Evolutionary conservation across 2,329 filamentous ascomycete species (phyloP).

Genomic region (Paraphoma sp.): DNA sequence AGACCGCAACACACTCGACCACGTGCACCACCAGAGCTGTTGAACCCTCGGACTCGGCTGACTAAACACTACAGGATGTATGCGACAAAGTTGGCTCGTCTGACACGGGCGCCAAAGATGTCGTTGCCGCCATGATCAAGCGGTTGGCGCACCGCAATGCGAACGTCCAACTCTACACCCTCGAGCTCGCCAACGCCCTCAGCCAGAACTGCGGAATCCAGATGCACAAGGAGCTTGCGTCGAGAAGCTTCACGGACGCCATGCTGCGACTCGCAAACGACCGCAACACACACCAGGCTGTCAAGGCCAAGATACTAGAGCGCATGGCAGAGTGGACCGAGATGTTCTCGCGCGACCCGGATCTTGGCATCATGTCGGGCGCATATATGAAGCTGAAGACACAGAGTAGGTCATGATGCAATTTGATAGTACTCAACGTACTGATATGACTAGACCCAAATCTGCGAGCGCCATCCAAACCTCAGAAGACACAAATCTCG

Average conservation of each 20-base stretch:
- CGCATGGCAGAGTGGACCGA: conserved; percentile 96
- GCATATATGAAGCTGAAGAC: conserved; percentile 87
- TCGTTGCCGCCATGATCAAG: conserved; percentile 88
- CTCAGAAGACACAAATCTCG: conserved; percentile 90
- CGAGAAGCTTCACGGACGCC: conserved; percentile 92
- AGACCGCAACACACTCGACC: neutral
- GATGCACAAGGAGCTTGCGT: conserved; percentile 89
- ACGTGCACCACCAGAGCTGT: neutral
- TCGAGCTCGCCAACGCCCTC: conserved; percentile 87
- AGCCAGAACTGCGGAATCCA: conserved; percentile 88
- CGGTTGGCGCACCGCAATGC: conserved; percentile 91
- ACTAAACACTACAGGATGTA: conserved; percentile 55
- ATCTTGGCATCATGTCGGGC: conserved; percentile 96
- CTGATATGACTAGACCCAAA: conserved; percentile 73
- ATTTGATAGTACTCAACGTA: neutral
- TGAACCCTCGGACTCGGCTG: neutral
- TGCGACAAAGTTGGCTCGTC: conserved; percentile 64
- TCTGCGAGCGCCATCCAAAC: conserved; percentile 88
- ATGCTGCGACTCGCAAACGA: conserved; percentile 90
- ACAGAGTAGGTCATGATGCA: conserved; percentile 55
- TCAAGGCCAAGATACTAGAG: conserved; percentile 96
- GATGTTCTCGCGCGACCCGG: conserved; percentile 88
- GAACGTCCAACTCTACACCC: conserved; percentile 93
- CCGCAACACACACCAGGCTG: conserved; percentile 92
- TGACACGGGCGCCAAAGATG: conserved; percentile 74